Conservation (phyloP, 108 stramenopile species). For the Hondaea fermentalgiana region DNA sequence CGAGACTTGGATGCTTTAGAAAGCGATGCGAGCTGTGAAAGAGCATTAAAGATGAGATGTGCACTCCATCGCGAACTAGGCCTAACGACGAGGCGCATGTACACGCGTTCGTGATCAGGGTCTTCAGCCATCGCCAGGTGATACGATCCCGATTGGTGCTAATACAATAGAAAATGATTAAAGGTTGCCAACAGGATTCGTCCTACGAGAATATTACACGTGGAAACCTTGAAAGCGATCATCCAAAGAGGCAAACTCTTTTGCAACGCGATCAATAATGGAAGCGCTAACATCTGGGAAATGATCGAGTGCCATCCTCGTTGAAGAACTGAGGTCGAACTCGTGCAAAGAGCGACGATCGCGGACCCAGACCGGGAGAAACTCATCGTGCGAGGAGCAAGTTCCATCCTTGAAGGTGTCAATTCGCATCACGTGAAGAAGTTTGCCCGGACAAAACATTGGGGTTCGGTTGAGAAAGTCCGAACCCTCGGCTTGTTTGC, state of each 20-base stretch:
- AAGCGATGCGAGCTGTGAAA: too few species aligned
- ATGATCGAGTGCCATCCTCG: neutral
- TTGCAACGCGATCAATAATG: neutral
- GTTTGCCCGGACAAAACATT: neutral
- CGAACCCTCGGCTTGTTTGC: neutral
- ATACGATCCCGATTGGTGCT: too few species aligned
- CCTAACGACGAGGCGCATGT: too few species aligned
- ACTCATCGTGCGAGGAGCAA: neutral
- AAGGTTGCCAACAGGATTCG: too few species aligned
- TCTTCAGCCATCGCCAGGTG: too few species aligned
- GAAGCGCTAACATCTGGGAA: neutral
- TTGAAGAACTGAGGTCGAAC: neutral
- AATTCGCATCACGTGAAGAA: neutral
- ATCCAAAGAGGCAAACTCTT: neutral
- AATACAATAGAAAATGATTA: too few species aligned
- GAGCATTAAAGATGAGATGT: too few species aligned
- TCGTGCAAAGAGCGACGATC: neutral
- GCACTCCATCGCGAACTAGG: too few species aligned
- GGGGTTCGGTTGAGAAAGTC: constrained; percentile 14
- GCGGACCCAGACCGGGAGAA: neutral
- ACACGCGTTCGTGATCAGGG: too few species aligned
- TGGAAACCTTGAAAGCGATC: neutral
- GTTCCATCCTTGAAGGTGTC: neutral
- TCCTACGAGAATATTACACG: neutral
- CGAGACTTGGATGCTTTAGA: too few species aligned